These are phyloP conservation scores for Fusarium austroafricanum DNA, from an alignment of 2,329 filamentous ascomycete genomes.

Conservation along the genomic window DNA sequence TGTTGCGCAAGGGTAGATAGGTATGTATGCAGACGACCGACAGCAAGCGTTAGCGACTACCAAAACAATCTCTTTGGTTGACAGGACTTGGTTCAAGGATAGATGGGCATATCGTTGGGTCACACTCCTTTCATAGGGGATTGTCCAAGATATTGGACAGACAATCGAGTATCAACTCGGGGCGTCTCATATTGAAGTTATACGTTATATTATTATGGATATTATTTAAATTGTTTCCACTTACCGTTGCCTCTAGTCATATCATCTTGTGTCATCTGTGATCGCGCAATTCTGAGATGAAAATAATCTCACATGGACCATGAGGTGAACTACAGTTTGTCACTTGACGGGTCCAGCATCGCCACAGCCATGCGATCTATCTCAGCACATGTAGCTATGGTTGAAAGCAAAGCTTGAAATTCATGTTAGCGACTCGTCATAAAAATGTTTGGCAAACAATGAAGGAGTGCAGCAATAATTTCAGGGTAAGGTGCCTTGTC, in stretches of 20 bases:
- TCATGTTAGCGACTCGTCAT: slow-evolving; percentile 25
- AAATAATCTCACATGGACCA: background rate
- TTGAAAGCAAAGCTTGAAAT: background rate
- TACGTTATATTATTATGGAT: slow-evolving; percentile 34
- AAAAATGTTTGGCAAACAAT: background rate
- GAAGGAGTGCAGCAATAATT: background rate
- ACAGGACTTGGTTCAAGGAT: background rate
- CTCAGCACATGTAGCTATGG: background rate
- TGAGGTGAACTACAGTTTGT: background rate
- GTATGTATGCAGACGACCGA: background rate
- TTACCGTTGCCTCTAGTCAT: slow-evolving; percentile 1
- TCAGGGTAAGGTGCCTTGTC: slow-evolving; percentile 55
- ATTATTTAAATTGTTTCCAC: background rate
- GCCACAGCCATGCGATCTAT: background rate
- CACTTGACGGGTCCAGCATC: slow-evolving; percentile 8
- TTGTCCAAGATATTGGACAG: background rate
- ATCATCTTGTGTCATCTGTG: background rate
- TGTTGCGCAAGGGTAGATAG: slow-evolving; percentile 14
- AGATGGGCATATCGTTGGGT: slow-evolving; percentile 1
- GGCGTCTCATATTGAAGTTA: slow-evolving; percentile 12
- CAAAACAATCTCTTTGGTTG: background rate
- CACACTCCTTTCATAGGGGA: slow-evolving; percentile 21
- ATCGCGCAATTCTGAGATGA: too few species aligned
- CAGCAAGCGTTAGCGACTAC: background rate
- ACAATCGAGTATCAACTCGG: slow-evolving; percentile 2